A percentile compares a stretch with the other conserved stretches of the same genome.
Evolutionary conservation across 2,329 filamentous ascomycete genomes (phyloP).

Genomic region (Westerdykella aurantiaca): DNA sequence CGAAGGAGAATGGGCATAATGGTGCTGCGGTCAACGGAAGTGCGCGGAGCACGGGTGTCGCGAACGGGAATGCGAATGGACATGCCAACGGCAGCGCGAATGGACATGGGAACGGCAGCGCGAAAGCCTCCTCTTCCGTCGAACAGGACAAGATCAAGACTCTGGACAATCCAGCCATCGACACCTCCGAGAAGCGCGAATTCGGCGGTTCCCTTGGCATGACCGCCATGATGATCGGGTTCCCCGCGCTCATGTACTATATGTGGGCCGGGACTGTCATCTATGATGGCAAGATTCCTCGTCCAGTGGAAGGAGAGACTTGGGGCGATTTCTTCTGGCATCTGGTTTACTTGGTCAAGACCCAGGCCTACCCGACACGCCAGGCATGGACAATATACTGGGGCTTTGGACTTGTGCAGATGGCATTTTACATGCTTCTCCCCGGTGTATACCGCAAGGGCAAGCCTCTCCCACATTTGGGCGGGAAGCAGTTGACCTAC

Average conservation of each 20-base stretch:
- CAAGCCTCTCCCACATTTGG: slow-evolving; percentile 76
- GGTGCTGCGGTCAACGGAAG: slow-evolving; percentile 2
- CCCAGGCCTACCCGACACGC: slow-evolving; percentile 73
- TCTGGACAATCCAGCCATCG: slow-evolving; percentile 36
- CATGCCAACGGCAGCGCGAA: slow-evolving; percentile 22
- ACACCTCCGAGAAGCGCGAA: slow-evolving; percentile 56
- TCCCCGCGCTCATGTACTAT: slow-evolving; percentile 96
- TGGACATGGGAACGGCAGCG: slow-evolving; percentile 31
- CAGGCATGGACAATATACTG: slow-evolving; percentile 93
- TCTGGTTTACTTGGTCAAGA: slow-evolving; percentile 67
- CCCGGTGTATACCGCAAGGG: slow-evolving; percentile 85
- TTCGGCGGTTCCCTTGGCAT: slow-evolving; percentile 86
- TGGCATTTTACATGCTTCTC: slow-evolving; percentile 65
- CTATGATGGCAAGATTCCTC: slow-evolving; percentile 78
- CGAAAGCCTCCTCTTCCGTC: slow-evolving; percentile 27
- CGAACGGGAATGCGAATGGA: slow-evolving; percentile 10
- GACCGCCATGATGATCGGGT: slow-evolving; percentile 78
- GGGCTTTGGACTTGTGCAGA: slow-evolving; percentile 84
- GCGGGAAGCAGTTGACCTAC: slow-evolving; percentile 82
- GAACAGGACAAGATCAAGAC: slow-evolving; percentile 32
- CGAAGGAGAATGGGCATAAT: slow-evolving; percentile 4
- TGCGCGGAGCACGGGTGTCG: slow-evolving; percentile 1
- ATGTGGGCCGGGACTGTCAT: slow-evolving; percentile 97
- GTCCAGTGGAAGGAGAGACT: slow-evolving; percentile 59
- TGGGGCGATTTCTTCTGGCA: slow-evolving; percentile 66